Evolutionary conservation across 305 asterid genomes (phyloP), one percentile per base, ranked within the genome.

Genomic region (Fraxinus greggii): DNA sequence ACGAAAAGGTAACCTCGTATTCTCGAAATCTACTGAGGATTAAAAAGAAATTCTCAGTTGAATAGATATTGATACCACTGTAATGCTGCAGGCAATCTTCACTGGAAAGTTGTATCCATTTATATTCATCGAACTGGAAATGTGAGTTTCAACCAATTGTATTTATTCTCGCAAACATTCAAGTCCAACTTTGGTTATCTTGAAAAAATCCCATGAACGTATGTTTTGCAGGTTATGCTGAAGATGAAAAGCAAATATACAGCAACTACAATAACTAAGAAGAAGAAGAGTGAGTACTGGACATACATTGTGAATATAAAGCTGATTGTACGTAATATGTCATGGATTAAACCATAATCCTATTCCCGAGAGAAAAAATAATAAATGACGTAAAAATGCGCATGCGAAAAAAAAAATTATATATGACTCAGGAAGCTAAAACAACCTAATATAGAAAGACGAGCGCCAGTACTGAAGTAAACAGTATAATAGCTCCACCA

Each of bases 191-290:
- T 65, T 31, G 7, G 17, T n/a, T 19, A 12, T 45, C 56, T 48
- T 23, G 76, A 77, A 19, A 19, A 59, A 17, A 56, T 63, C 31
- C 75, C 13, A 28, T 26, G 56, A 5, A 19, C 77, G 2, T 59
- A 10, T 80, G 7, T 61, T 59, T 15, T 85, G 83, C 93, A 94
- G 97, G 99, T 92, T 81, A 93, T 97, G 97, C 86, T 97, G 90
- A 97, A 97, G 90, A 97, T 97, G 99, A 97, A 97, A 90, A 97
- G 99, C 90, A 97, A 91, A 83, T 95, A 97, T 78, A 96, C 90
- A 0, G 97, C 87, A 10, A 92, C 88, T 32, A 94, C 99, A 56
- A 92, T 97, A 80, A 97, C 99, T 79, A 97, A 94, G 88, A 97
- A 97, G 85, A 97, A 97, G 89, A 97, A 97, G 83, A 94, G 98